These are phyloP conservation scores for Saprolegnia parasitica DNA, from an alignment of 352 stramenopile species.

Conservation along the genomic window DNA sequence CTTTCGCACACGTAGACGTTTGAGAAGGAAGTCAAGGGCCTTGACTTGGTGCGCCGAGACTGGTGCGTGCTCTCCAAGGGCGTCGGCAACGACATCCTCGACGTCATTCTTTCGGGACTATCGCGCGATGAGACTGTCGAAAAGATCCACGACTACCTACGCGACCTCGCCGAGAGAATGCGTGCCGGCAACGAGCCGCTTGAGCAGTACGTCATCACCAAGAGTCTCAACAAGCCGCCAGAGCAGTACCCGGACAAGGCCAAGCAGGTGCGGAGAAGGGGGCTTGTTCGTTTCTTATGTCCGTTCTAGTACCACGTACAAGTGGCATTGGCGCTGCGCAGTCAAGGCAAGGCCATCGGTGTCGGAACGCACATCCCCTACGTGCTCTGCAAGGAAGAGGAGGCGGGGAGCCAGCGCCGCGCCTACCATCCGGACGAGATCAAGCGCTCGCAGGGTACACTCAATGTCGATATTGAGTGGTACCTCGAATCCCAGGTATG, in stretches of 20 bases:
- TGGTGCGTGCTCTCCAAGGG: constrained; percentile 99
- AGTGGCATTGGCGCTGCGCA: constrained; percentile 95
- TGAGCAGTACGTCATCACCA: constrained; percentile 99
- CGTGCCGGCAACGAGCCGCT: constrained; percentile 91
- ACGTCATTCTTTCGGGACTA: constrained; percentile 96
- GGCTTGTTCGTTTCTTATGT: background rate
- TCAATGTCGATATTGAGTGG: constrained; percentile 94
- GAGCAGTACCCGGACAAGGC: constrained; percentile 97
- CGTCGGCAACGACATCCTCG: constrained; percentile 93
- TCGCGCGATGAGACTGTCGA: constrained; percentile 94
- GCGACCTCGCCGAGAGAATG: constrained; percentile 90
- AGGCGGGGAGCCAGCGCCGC: constrained; percentile 59
- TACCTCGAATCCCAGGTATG: constrained; percentile 88
- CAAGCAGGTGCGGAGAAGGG: constrained; percentile 59
- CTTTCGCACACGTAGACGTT: constrained; percentile 37
- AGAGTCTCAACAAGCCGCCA: constrained; percentile 98
- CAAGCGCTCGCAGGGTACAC: constrained; percentile 58
- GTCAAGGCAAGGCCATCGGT: constrained; percentile 93
- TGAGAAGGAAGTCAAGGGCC: constrained; percentile 97
- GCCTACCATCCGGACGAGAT: constrained; percentile 88
- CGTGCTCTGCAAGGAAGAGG: constrained; percentile 91
- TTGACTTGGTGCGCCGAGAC: constrained; percentile 97
- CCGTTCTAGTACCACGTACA: constrained; percentile 89
- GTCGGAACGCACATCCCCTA: constrained; percentile 99
- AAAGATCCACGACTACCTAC: constrained; percentile 95